Evolutionary conservation across 129 eudicot genomes (phyloP), one percentile per base, ranked within the genome.

Genomic region (Flaveria robusta): DNA sequence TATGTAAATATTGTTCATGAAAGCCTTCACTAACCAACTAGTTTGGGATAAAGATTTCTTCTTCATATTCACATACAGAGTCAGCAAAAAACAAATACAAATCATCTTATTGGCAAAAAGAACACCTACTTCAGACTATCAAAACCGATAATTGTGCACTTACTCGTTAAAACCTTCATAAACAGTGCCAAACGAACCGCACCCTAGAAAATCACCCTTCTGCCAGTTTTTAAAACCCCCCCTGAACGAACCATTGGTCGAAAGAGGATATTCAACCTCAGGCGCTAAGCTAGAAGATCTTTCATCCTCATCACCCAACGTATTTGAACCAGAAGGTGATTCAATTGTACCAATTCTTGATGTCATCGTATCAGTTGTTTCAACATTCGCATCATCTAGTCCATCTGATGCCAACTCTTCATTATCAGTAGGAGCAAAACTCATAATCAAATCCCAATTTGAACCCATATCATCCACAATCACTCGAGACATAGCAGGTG

Each of bases 181-280:
- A 18, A 92, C 97, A 3, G 91, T 89, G 77, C 97, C 97, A 82
- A 92, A 92, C 2, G 97, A 89, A 46, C 97, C 97, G 54, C 93
- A 81, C 63, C 97, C 97, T 31, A 92, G 84, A 58, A 81, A 71
- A 18, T 87, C 89, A 29, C 97, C 97, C 82, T 89, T 92, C 76
- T 89, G 91, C 97, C 97, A 92, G 31, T 87, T 78, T 69, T 81
- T 81, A 56, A 83, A 78, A 42, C 69, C 77, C 18, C 63, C 51
- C 24, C 77, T 74, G 31, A 60, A 75, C n/a, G 77, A 58, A 62
- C 86, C 87, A 76, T 49, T 76, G 12, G 92, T 85, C 37, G 87
- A 85, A 75, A 82, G 29, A 31, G 76, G 63, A 68, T 76, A 69
- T 15, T 72, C 59, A 73, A 39, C 65, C 29, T 79, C 84, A 37